Evolutionary conservation across 2,329 filamentous ascomycete genomes (phyloP).

Genomic region (Westerdykella sp.): DNA sequence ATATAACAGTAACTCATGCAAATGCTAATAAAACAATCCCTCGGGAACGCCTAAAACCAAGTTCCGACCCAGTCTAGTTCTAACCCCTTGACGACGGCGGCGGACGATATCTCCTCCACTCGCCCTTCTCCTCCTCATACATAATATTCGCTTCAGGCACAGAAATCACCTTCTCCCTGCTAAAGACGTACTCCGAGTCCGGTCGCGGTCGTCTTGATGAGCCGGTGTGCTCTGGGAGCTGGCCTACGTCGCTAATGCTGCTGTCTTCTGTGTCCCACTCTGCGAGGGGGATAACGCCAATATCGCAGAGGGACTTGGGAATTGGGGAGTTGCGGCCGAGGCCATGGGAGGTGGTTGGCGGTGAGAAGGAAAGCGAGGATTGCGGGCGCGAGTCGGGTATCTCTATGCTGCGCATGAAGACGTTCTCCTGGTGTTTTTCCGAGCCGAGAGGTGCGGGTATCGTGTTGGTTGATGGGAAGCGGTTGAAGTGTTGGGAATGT

Average conservation of each 20-base stretch:
- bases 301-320: conserved; percentile 12
- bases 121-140: conserved; percentile 12
- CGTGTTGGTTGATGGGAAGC: conserved; percentile 13
- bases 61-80: conserved; percentile 1
- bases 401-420: conserved; percentile 22
- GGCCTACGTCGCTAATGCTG: conserved; percentile 1
- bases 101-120: conserved; percentile 20
- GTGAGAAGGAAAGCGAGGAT: conserved; percentile 2
- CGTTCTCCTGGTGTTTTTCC: conserved; percentile 11
- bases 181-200: conserved; percentile 21
- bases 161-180: conserved; percentile 22
- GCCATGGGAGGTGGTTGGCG: conserved; percentile 6
- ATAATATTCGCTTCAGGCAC: conserved; percentile 19
- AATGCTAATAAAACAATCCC: too few relatives aligned
- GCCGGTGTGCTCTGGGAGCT: conserved; percentile 7
- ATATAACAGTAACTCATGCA: too few relatives aligned
- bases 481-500: conserved; percentile 15
- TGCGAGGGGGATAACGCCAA: conserved; percentile 16
- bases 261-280: conserved; percentile 22
- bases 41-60: too few relatives aligned
- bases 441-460: conserved; percentile 8
- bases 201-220: conserved; percentile 9
- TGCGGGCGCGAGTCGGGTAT: conserved; percentile 11
- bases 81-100: conserved; percentile 12
- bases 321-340: conserved; percentile 2